These are phyloP conservation scores for Colletotrichum sublineola DNA, from an alignment of 2,329 filamentous ascomycete genomes.

Conservation along the genomic window DNA sequence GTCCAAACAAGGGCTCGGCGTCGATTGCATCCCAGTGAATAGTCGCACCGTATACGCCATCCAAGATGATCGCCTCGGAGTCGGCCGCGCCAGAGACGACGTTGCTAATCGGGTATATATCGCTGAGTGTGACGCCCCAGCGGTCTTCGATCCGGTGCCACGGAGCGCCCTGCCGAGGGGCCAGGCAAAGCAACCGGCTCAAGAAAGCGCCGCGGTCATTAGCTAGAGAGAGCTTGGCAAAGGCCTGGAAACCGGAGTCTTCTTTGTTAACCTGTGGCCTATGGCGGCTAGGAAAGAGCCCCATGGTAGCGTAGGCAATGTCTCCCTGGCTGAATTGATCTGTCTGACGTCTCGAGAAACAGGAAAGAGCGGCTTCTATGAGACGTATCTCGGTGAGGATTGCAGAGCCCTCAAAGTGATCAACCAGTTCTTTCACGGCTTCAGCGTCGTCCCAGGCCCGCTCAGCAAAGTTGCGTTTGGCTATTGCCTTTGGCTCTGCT, in stretches of 20 bases:
- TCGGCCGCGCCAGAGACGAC: conserved; percentile 52
- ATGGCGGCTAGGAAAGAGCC: conserved; percentile 48
- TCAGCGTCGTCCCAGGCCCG: conserved; percentile 49
- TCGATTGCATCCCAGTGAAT: conserved; percentile 52
- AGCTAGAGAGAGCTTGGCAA: conserved; percentile 52
- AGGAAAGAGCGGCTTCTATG: conserved; percentile 48
- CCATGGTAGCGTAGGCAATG: conserved; percentile 54
- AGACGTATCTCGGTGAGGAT: conserved; percentile 52
- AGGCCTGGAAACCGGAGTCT: conserved; percentile 54
- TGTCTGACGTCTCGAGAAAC: conserved; percentile 49
- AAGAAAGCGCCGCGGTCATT: conserved; percentile 53
- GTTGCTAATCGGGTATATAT: conserved; percentile 51
- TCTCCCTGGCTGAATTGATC: conserved; percentile 48
- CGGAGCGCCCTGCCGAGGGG: conserved; percentile 46
- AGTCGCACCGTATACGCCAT: conserved; percentile 50
- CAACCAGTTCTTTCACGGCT: conserved; percentile 50
- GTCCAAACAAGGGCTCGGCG: conserved; percentile 29
- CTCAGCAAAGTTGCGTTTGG: conserved; percentile 52
- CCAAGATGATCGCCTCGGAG: conserved; percentile 52
- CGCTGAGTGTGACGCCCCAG: conserved; percentile 51
- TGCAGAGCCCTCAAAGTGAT: conserved; percentile 52
- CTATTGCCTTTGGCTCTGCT: conserved; percentile 43
- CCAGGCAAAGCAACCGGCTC: conserved; percentile 51
- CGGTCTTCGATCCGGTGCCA: conserved; percentile 52
- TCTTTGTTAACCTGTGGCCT: conserved; percentile 50